Percentiles rank a stretch among this genome's conserved stretches.
phyloP scores from a whole-genome alignment of 805 yeast species.

The Saccharomycopsis sp. region DNA sequence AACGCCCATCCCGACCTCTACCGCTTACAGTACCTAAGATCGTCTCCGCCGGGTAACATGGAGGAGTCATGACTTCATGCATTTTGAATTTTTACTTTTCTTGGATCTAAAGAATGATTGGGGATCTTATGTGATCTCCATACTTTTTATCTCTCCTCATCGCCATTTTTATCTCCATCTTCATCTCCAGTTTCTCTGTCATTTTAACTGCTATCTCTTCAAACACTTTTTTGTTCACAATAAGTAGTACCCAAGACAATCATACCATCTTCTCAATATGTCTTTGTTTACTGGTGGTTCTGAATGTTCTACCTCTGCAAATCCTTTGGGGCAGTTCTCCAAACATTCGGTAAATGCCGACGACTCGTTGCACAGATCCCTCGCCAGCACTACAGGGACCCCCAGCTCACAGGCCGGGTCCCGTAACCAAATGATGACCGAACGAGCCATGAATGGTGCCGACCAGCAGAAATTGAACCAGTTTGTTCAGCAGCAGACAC shows the following conservation, averaged over 20 bases:
- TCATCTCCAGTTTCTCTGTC: neutral
- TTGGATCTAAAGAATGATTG: too few relatives aligned
- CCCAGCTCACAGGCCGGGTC: slow-evolving; percentile 21
- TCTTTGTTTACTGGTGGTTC: slow-evolving; percentile 15
- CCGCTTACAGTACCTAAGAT: neutral
- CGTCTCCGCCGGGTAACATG: neutral
- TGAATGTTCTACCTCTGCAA: slow-evolving; percentile 19
- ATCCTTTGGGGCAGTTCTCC: slow-evolving; percentile 19
- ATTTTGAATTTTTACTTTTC: too few relatives aligned
- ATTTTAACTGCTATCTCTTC: too few relatives aligned
- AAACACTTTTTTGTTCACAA: too few relatives aligned
- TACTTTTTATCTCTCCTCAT: too few relatives aligned
- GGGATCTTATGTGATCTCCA: too few relatives aligned
- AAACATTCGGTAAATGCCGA: slow-evolving; percentile 10
- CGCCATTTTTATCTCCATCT: neutral
- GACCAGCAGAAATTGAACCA: slow-evolving; percentile 29
- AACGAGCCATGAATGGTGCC: slow-evolving; percentile 25
- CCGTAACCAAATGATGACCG: slow-evolving; percentile 20
- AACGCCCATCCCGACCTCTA: too few relatives aligned
- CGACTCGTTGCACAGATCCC: slow-evolving; percentile 10
- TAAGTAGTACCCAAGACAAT: too few relatives aligned
- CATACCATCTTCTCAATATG: neutral
- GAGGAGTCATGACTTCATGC: neutral
- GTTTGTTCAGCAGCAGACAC: slow-evolving; percentile 23
- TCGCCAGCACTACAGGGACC: slow-evolving; percentile 21